Evolutionary conservation across 768 basidiomycete genomes (phyloP).

Genomic region (Megacollybia marginata): DNA sequence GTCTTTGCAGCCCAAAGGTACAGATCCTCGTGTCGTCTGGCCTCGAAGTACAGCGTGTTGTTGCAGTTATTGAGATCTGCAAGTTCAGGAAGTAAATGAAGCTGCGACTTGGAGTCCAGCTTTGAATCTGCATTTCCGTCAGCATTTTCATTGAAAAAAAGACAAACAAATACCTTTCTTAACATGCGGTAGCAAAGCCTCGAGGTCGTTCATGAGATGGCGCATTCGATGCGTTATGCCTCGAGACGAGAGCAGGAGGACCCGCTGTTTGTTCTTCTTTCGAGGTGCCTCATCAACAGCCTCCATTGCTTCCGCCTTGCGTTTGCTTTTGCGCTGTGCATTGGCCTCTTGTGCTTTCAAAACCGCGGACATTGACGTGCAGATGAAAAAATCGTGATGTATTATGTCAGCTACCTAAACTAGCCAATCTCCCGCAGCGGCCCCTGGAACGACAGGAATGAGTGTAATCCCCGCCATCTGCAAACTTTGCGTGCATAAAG

Average conservation of each 20-base stretch:
- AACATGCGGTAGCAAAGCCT: slow-evolving; percentile 83
- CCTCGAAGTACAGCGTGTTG: slow-evolving; percentile 96
- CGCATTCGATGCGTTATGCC: slow-evolving; percentile 96
- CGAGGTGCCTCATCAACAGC: slow-evolving; percentile 35
- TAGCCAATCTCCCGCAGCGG: no score
- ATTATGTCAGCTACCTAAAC: no score
- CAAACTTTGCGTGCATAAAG: no score
- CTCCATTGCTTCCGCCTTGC: slow-evolving; percentile 55
- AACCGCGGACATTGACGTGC: slow-evolving; percentile 49
- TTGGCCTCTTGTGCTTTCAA: slow-evolving; percentile 57
- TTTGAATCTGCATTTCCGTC: slow-evolving; percentile 67
- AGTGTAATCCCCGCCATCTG: no score
- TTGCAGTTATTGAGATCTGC: slow-evolving; percentile 98
- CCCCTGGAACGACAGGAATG: no score
- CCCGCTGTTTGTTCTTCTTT: slow-evolving; percentile 91
- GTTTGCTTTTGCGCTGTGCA: slow-evolving; percentile 56
- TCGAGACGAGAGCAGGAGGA: slow-evolving; percentile 85
- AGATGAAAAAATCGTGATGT: no score
- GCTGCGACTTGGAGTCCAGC: slow-evolving; percentile 92
- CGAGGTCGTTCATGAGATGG: slow-evolving; percentile 93
- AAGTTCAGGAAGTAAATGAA: slow-evolving; percentile 89
- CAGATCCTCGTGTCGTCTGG: slow-evolving; percentile 89
- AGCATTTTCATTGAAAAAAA: no score
- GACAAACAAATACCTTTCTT: slow-evolving; percentile 88
- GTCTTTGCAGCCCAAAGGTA: slow-evolving; percentile 97